Evolutionary conservation across 1,284 basidiomycete species (phyloP).

Genomic region (Phlebopus sp.): DNA sequence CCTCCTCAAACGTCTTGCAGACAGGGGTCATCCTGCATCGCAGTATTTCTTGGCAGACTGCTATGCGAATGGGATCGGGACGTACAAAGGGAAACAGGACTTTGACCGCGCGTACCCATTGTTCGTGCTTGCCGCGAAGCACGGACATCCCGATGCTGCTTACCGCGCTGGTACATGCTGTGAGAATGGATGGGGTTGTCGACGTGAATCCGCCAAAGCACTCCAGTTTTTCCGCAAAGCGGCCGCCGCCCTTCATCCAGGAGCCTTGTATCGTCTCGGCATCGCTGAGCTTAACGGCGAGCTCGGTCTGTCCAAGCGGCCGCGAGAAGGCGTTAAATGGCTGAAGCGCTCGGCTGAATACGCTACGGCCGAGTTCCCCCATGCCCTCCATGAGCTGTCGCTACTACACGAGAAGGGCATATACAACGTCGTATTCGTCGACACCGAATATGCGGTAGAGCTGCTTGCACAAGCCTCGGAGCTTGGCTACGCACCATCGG

Average conservation of each 20-base stretch:
- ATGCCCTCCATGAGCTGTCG: constrained; percentile 94
- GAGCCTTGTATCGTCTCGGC: constrained; percentile 95
- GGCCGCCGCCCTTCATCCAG: constrained; percentile 87
- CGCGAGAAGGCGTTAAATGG: constrained; percentile 98
- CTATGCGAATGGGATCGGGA: constrained; percentile 96
- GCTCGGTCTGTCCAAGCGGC: constrained; percentile 80
- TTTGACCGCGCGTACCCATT: constrained; percentile 96
- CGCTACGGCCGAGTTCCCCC: constrained; percentile 92
- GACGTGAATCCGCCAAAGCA: constrained; percentile 89
- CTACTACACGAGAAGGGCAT: constrained; percentile 93
- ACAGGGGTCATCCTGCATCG: constrained; percentile 89
- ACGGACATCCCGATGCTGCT: constrained; percentile 95
- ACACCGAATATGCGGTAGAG: constrained; percentile 93
- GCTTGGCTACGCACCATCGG: constrained; percentile 94
- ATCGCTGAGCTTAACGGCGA: constrained; percentile 97
- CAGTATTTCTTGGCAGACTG: constrained; percentile 99
- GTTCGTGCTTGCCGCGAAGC: constrained; percentile 95
- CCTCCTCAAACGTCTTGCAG: constrained; percentile 87
- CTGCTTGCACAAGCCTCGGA: constrained; percentile 93
- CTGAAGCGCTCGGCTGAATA: constrained; percentile 95
- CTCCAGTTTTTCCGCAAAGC: constrained; percentile 94
- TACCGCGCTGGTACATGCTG: constrained; percentile 97
- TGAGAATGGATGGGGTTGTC: constrained; percentile 98
- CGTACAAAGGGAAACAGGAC: constrained; percentile 84
- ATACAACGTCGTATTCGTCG: constrained; percentile 95